Evolutionary conservation across 1,139 yeast species (phyloP).

Genomic region (Candida sp.): DNA sequence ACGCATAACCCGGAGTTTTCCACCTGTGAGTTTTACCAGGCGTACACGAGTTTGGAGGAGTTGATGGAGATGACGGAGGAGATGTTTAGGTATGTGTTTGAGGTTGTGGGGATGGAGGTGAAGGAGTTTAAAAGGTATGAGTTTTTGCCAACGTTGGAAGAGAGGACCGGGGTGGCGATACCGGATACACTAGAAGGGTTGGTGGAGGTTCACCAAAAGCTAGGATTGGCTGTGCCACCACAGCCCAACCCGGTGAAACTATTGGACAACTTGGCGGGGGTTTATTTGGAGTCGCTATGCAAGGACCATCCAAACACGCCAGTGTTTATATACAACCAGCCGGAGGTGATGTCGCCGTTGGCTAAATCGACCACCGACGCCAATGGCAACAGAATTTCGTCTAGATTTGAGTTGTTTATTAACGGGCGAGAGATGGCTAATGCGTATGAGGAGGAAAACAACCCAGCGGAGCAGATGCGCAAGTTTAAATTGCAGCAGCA

Average conservation of each 20-base stretch:
- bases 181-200: constrained; percentile 47
- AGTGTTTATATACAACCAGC: constrained; percentile 81
- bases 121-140: constrained; percentile 46
- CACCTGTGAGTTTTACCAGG: constrained; percentile 90
- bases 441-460: constrained; percentile 97
- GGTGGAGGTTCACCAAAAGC: constrained; percentile 33
- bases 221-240: constrained; percentile 41
- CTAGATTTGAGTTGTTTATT: constrained; percentile 85
- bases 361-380: constrained; percentile 62
- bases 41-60: constrained; percentile 72
- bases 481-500: constrained; percentile 65
- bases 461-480: constrained; percentile 67
- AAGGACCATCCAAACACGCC: constrained; percentile 43
- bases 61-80: constrained; percentile 69
- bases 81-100: constrained; percentile 47
- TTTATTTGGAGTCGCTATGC: constrained; percentile 69
- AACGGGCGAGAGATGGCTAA: constrained; percentile 84
- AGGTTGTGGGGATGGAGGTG: constrained; percentile 15
- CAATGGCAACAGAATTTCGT: constrained; percentile 52
- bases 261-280: constrained; percentile 67
- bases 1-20: constrained; percentile 98
- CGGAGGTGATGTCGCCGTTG: constrained; percentile 83
- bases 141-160: constrained; percentile 61
- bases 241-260: constrained; percentile 56
- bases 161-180: constrained; percentile 43